Evolutionary conservation across 805 yeast species (phyloP).

Genomic region (Starmerella khaoyaiensis): DNA sequence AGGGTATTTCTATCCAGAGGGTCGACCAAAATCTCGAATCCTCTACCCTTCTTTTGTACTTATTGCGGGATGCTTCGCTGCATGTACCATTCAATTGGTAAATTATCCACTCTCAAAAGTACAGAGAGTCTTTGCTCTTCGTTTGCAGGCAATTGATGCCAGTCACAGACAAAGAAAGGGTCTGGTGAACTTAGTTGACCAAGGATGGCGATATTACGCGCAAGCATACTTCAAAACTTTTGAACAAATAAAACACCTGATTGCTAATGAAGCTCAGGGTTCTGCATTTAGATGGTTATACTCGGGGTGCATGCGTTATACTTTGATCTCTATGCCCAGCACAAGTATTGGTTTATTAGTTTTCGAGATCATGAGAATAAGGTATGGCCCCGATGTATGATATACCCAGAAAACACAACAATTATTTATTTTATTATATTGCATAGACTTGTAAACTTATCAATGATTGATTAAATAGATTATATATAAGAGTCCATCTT

Average conservation of each 20-base stretch:
- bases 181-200: conserved; percentile 11
- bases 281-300: conserved; percentile 58
- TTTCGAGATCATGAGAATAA: conserved; percentile 59
- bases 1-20: conserved; percentile 21
- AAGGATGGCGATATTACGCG: conserved; percentile 39
- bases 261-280: conserved; percentile 41
- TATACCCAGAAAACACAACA: too few species aligned
- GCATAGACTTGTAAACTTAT: too few species aligned
- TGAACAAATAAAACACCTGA: conserved; percentile 39
- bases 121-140: conserved; percentile 64
- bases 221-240: conserved; percentile 68
- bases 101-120: conserved; percentile 74
- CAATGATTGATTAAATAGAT: too few species aligned
- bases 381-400: too few species aligned
- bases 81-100: conserved; percentile 57
- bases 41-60: conserved; percentile 57
- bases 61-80: conserved; percentile 80
- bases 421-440: too few species aligned
- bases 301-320: conserved; percentile 61
- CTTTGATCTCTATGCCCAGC: conserved; percentile 70
- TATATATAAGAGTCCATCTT: too few species aligned
- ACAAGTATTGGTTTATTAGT: conserved; percentile 77
- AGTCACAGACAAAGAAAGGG: conserved; percentile 24
- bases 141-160: conserved; percentile 69
- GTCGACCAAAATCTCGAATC: conserved; percentile 30